A percentile compares a stretch with the other conserved stretches of the same genome.
These are phyloP conservation scores for Dillenia turbinata DNA, from an alignment of 164 flowering plant species.

Conservation along the genomic window DNA sequence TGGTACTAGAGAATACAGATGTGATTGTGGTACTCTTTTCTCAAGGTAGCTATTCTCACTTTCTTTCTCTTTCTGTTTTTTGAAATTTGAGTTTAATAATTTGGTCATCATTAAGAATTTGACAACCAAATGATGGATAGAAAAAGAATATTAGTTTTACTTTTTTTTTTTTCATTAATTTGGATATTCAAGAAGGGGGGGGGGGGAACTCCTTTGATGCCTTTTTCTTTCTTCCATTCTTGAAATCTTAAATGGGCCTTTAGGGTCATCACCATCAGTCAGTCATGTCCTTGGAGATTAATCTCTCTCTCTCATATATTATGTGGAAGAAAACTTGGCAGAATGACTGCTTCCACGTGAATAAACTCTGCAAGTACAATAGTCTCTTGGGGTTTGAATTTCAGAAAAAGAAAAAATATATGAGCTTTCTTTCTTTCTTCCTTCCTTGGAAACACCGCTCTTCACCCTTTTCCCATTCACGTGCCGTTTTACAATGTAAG, in stretches of 20 bases:
- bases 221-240: not conserved
- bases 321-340: conserved; percentile 18
- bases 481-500: conserved; percentile 39
- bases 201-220: not conserved
- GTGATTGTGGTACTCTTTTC: conserved; percentile 93
- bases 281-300: conserved; percentile 4
- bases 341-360: conserved; percentile 25
- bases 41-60: conserved; percentile 47
- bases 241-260: not conserved
- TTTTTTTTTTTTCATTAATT: conserved; percentile 1
- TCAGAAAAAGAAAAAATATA: no score
- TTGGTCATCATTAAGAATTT: not conserved
- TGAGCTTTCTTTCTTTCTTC: not conserved
- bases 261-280: no score
- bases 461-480: conserved; percentile 35
- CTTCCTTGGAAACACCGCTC: conserved; percentile 21
- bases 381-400: not conserved
- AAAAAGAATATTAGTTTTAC: not conserved
- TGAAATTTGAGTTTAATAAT: no score
- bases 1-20: conserved; percentile 77
- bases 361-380: conserved; percentile 23
- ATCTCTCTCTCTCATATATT: conserved; percentile 5
- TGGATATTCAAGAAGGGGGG: conserved; percentile 11
- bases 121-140: not conserved
- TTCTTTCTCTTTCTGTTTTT: not conserved